Evolutionary conservation across 306 rosid species (phyloP).

Genomic region (Lotus japonicus): DNA sequence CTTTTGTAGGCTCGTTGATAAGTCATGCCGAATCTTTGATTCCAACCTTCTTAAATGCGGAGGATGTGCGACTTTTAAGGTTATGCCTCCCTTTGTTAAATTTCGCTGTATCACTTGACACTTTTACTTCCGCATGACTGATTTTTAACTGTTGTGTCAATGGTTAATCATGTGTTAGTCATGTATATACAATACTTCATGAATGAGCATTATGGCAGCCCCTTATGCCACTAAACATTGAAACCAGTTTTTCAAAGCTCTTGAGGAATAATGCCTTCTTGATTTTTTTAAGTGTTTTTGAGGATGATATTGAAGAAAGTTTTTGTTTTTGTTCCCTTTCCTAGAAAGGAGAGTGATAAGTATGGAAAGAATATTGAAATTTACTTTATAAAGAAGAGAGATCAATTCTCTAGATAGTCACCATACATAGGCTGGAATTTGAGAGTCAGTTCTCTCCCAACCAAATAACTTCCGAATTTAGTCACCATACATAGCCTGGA

Average conservation of each 20-base stretch:
- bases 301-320: not conserved
- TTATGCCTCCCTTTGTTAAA: conserved; percentile 19
- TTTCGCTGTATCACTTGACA: conserved; percentile 2
- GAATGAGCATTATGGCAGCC: not conserved
- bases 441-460: no score
- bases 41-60: conserved; percentile 71
- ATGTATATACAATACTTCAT: not conserved
- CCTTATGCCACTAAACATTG: not conserved
- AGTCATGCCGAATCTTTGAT: conserved; percentile 90
- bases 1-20: conserved; percentile 76
- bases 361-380: no score
- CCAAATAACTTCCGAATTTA: no score
- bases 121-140: conserved; percentile 14
- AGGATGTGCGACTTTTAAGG: conserved; percentile 92
- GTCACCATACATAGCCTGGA: no score
- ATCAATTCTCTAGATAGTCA: no score
- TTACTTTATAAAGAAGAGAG: no score
- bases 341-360: not conserved
- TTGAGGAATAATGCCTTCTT: not conserved
- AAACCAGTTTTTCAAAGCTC: not conserved
- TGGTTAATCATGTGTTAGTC: not conserved
- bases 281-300: not conserved
- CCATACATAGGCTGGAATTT: no score
- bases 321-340: not conserved
- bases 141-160: conserved; percentile 9